A percentile compares a stretch with the other conserved stretches of the same genome.
Conservation (phyloP, 2,329 filamentous ascomycete species). For the Microcyclospora tardicrescens region DNA sequence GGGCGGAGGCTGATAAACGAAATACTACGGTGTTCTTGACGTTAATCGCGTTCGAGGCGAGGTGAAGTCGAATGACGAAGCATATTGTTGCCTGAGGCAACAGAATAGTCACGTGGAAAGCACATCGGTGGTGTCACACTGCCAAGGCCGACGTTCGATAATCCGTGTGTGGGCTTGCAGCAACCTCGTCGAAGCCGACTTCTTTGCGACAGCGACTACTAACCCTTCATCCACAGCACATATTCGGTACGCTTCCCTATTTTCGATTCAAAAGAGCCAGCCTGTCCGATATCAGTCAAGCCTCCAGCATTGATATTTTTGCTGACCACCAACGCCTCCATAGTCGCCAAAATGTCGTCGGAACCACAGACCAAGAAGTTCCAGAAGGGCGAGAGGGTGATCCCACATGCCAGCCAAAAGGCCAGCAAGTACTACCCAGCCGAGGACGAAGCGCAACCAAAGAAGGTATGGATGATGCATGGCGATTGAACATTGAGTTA, state of each 20-base stretch:
- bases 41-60: no score
- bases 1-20: no score
- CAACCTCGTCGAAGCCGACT: background rate
- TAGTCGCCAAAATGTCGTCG: conserved; percentile 19
- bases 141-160: background rate
- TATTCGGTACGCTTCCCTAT: conserved; percentile 1
- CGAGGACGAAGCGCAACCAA: conserved; percentile 75
- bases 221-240: background rate
- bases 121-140: background rate
- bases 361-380: conserved; percentile 69
- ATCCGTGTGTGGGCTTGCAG: background rate
- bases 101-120: no score
- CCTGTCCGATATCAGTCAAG: no score
- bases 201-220: conserved; percentile 1
- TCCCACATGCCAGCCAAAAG: conserved; percentile 79
- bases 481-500: background rate
- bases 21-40: no score
- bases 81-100: background rate
- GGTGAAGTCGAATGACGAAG: background rate
- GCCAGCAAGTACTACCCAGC: conserved; percentile 98
- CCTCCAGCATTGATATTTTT: background rate
- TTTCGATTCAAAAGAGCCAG: background rate
- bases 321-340: conserved; percentile 1
- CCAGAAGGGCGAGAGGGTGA: conserved; percentile 87
- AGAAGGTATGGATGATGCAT: conserved; percentile 63